These are phyloP conservation scores for Lobosporangium transversale DNA, from an alignment of 192 early-diverging fungal species.

Conservation along the genomic window DNA sequence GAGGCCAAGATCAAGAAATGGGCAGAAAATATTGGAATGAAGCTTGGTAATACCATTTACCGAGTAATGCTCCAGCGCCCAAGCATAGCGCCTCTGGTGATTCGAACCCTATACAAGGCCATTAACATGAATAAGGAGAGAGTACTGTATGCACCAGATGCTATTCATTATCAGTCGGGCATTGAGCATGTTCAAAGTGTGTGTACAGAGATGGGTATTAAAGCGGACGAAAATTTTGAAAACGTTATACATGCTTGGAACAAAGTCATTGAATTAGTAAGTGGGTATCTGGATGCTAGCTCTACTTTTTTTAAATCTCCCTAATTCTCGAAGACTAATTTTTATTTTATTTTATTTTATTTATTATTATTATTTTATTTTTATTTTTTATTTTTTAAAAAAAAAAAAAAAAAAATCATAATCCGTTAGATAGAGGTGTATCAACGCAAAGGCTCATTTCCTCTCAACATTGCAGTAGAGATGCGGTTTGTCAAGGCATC, in stretches of 20 bases:
- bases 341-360: neutral
- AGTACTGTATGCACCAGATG: conserved; percentile 31
- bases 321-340: neutral
- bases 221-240: conserved; percentile 32
- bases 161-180: conserved; percentile 47
- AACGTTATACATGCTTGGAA: conserved; percentile 36
- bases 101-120: conserved; percentile 1
- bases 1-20: neutral
- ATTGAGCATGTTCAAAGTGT: conserved; percentile 29
- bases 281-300: neutral
- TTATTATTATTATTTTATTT: neutral
- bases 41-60: conserved; percentile 23
- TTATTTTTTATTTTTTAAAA: neutral
- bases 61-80: conserved; percentile 17
- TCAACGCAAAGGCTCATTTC: neutral
- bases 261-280: conserved; percentile 12
- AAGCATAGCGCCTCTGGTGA: conserved; percentile 23
- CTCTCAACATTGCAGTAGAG: conserved; percentile 16
- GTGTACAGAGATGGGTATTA: conserved; percentile 42
- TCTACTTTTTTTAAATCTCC: neutral
- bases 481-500: conserved; percentile 50
- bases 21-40: conserved; percentile 2
- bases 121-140: neutral
- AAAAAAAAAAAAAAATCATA: too few species aligned
- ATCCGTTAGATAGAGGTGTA: conserved; percentile 33